A percentile compares a stretch with the other conserved stretches of the same genome.
phyloP scores from a whole-genome alignment of 164 flowering plant genomes.

The Dillenia suffruticosa region DNA sequence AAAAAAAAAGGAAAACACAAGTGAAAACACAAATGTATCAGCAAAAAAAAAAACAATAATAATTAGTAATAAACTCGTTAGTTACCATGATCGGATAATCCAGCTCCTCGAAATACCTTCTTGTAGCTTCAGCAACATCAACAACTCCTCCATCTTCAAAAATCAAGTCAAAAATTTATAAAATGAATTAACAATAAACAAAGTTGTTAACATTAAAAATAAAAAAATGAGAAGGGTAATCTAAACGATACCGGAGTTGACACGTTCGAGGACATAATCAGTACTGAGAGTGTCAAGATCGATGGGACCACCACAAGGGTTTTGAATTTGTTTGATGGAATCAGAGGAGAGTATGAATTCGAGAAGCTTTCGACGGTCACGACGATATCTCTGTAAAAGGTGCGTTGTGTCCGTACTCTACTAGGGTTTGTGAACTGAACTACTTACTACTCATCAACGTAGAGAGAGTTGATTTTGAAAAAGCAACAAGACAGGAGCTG shows the following conservation, averaged over 20 bases:
- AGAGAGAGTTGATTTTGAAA: too few species aligned
- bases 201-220: background rate
- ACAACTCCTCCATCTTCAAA: conserved; percentile 47
- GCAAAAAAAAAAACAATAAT: background rate
- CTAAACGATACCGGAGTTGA: conserved; percentile 38
- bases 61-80: background rate
- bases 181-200: background rate
- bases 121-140: conserved; percentile 51
- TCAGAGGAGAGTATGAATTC: conserved; percentile 51
- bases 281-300: conserved; percentile 54
- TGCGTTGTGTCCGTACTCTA: too few species aligned
- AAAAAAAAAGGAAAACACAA: too few species aligned
- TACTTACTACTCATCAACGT: too few species aligned
- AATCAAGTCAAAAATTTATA: conserved; percentile 2
- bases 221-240: background rate
- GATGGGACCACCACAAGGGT: conserved; percentile 29
- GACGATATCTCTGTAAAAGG: conserved; percentile 40
- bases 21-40: too few species aligned
- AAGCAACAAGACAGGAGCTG: too few species aligned
- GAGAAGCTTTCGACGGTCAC: conserved; percentile 71
- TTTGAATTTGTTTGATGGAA: conserved; percentile 34
- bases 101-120: conserved; percentile 34
- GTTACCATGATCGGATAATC: conserved; percentile 54
- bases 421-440: too few species aligned
- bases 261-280: conserved; percentile 58